Evolutionary conservation across 257 asterid genomes (phyloP).

Genomic region (Marsdenia floribunda): DNA sequence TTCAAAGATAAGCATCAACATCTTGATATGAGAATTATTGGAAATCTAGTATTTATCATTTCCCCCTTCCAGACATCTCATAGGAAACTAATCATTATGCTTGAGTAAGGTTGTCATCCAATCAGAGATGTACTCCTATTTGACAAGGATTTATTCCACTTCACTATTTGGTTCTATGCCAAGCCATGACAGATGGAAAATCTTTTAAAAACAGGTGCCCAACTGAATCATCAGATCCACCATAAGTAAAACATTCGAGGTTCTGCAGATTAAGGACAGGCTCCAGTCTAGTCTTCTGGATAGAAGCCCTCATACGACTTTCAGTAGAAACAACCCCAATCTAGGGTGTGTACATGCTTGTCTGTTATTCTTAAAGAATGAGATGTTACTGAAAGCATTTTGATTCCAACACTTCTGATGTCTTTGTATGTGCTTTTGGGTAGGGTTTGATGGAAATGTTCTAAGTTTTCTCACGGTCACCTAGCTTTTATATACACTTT

Average conservation of each 20-base stretch:
- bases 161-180: neutral
- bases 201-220: too few species aligned
- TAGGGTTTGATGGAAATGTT: neutral
- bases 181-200: too few species aligned
- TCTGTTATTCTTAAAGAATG: neutral
- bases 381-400: neutral
- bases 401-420: neutral
- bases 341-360: neutral
- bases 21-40: neutral
- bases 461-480: neutral
- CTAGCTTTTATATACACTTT: neutral
- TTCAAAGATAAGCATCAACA: neutral
- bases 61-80: neutral
- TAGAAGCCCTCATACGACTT: neutral
- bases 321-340: neutral
- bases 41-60: neutral
- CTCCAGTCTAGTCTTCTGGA: neutral
- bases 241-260: neutral
- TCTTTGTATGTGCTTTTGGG: neutral
- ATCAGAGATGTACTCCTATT: too few species aligned
- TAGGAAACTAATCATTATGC: neutral
- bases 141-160: too few species aligned
- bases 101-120: neutral
- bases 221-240: neutral
- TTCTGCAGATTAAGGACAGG: neutral